Evolutionary conservation across 768 basidiomycete species (phyloP), one percentile per base, ranked within the genome.

Genomic region (Phlebiopsis flavidoalba): DNA sequence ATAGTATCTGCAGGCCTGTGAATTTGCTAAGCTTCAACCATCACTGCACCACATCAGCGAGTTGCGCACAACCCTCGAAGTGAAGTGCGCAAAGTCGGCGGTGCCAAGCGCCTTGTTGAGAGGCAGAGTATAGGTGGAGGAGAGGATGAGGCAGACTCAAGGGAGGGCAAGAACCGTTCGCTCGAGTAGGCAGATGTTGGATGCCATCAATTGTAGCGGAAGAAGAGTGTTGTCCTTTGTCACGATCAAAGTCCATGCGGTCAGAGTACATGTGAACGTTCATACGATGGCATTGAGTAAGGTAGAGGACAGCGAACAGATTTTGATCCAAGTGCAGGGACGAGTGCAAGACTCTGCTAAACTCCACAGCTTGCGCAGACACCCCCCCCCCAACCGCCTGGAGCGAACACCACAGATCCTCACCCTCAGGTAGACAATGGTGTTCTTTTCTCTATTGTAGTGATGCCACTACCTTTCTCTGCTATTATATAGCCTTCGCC

Each of bases 381-480:
- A n/a, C n/a, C n/a, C 6, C 26, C 26, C 26, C 26, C 6, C 26
- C 26, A 0, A 64, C 57, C 35, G 59, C n/a, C 21, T 5, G 67
- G 66, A 14, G 61, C 48, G 56, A 72, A 72, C 45, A 61, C 51
- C 21, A 74, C 68, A 36, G 59, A 58, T 6, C 71, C 35, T 69
- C 53, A n/a, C 72, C 70, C 0, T 57, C 69, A 8, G 69, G 58
- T 71, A 68, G 12, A 57, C 17, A n/a, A n/a, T n/a, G n/a, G n/a
- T n/a, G n/a, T n/a, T n/a, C n/a, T n/a, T n/a, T n/a, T n/a, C n/a
- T n/a, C n/a, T n/a, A n/a, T n/a, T n/a, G n/a, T n/a, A n/a, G n/a
- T n/a, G n/a, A n/a, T n/a, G n/a, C n/a, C n/a, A n/a, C n/a, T n/a
- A n/a, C n/a, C n/a, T n/a, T n/a, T n/a, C n/a, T n/a, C n/a, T n/a